Evolutionary conservation across 208 protist genomes (phyloP).

Genomic region (Acanthamoeba castellanii): DNA sequence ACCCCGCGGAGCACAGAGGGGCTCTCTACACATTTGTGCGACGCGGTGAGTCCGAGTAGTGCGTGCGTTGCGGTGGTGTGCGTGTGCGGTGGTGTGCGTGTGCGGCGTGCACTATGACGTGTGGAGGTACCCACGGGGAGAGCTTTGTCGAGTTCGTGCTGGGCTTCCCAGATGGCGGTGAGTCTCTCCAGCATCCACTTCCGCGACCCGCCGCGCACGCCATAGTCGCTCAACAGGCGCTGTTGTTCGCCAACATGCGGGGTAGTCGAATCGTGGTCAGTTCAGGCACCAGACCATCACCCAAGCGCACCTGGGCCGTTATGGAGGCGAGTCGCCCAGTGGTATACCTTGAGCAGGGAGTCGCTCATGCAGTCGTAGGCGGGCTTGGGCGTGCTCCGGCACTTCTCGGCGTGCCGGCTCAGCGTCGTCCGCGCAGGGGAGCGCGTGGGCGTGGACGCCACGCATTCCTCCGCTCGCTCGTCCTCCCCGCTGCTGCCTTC

Average conservation of each 20-base stretch:
- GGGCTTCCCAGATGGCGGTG: not conserved
- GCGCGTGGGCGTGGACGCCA: not conserved
- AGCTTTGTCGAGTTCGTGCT: not conserved
- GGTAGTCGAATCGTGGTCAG: not conserved
- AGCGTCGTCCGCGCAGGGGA: not conserved
- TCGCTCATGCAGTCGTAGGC: not conserved
- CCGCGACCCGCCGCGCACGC: not conserved
- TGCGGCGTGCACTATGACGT: not conserved
- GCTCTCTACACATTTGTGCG: not conserved
- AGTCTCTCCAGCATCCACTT: conserved; percentile 31
- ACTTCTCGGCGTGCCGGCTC: not conserved
- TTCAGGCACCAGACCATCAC: not conserved
- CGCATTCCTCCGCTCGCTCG: too few relatives aligned
- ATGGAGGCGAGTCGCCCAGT: not conserved
- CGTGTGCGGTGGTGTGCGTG: too few relatives aligned
- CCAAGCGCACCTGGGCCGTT: too few relatives aligned
- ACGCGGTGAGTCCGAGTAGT: not conserved
- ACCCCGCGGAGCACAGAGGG: not conserved
- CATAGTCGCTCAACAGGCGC: not conserved
- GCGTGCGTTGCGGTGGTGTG: too few relatives aligned
- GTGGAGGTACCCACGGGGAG: not conserved
- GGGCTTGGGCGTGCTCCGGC: not conserved
- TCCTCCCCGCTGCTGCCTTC: too few relatives aligned
- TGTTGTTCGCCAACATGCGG: not conserved
- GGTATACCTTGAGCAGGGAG: not conserved